Evolutionary conservation across 305 asterid species (phyloP).

Genomic region (Plantago lanceolata): DNA sequence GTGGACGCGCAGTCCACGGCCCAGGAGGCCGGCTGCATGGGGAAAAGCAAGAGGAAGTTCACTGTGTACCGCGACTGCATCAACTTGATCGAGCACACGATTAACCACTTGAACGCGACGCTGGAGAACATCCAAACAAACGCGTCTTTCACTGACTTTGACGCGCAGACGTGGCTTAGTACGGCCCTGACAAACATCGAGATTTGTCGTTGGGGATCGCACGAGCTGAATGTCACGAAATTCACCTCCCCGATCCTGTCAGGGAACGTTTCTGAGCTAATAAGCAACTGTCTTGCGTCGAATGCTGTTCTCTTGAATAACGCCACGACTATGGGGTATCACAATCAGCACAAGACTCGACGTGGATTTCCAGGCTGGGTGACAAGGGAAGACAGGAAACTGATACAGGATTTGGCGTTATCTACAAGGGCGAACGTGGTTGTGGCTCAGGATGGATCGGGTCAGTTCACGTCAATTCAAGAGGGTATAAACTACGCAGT

Average conservation of each 20-base stretch:
- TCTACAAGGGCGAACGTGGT: constrained; percentile 40
- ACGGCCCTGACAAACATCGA: constrained; percentile 70
- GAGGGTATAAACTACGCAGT: constrained; percentile 58
- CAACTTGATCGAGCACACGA: constrained; percentile 48
- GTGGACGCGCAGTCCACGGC: constrained; percentile 32
- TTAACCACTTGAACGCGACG: constrained; percentile 56
- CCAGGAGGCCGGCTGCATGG: constrained; percentile 15
- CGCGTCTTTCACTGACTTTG: constrained; percentile 43
- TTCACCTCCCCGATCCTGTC: constrained; percentile 56
- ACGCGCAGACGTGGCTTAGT: constrained; percentile 91
- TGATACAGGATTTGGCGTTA: constrained; percentile 40
- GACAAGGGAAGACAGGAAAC: constrained; percentile 34
- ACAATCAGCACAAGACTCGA: not conserved
- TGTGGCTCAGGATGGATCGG: constrained; percentile 64
- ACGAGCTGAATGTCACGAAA: constrained; percentile 55
- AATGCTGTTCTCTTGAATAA: constrained; percentile 44
- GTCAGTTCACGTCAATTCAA: constrained; percentile 57
- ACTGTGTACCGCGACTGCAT: constrained; percentile 53
- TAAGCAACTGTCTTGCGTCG: constrained; percentile 73
- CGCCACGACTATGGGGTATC: constrained; percentile 14
- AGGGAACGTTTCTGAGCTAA: constrained; percentile 52
- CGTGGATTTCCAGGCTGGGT: constrained; percentile 67
- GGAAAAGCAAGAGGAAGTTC: constrained; percentile 40
- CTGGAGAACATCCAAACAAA: constrained; percentile 43
- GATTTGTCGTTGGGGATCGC: constrained; percentile 61